Evolutionary conservation across 1,284 basidiomycete genomes (phyloP), one percentile per base, ranked within the genome.

Genomic region (Exobasidium rhododendri): DNA sequence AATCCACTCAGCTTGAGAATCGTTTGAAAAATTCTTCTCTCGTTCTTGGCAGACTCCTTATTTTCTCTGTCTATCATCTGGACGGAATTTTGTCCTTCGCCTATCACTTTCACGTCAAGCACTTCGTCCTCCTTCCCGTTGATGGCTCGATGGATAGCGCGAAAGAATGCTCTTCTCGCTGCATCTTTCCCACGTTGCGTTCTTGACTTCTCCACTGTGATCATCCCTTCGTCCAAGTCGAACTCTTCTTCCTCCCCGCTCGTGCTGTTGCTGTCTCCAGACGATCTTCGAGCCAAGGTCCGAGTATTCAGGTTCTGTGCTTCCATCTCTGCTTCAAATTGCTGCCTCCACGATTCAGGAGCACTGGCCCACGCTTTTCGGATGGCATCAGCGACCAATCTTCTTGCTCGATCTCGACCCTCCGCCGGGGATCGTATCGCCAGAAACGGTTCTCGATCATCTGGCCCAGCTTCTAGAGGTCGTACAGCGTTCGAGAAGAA

Each of bases 261-360:
- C 20, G 47, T 50, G 17, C 17, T 40, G 17, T 17, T 14, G 59
- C 66, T 45, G 22, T 45, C 20, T 17, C 43, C 44, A 14, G 49
- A 46, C 24, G 44, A 17, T 29, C 57, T 50, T 22, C 57, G n/a
- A 10, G 31, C 30, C 17, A 40, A 17, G 7, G 35, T 7, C 17
- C 17, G 7, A 17, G 35, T 40, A 17, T 17, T 40, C 35, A 40
- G 7, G 17, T 40, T 40, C 11, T 57, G 20, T 26, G 63, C 56
- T 29, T 56, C 60, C 4, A 68, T 70, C 55, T 74, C 73, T 43
- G 68, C 65, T 31, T 74, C 74, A 57, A 74, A 72, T 47, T 74
- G 70, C n/a, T 65, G 63, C 46, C 74, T 61, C 77, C 77, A 79
- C 14, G 64, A 68, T 35, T 76, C 69, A n/a, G 77, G 77, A 4